These are phyloP conservation scores for Epichloe amarillans DNA, from an alignment of 2,329 filamentous ascomycete species.

Conservation along the genomic window DNA sequence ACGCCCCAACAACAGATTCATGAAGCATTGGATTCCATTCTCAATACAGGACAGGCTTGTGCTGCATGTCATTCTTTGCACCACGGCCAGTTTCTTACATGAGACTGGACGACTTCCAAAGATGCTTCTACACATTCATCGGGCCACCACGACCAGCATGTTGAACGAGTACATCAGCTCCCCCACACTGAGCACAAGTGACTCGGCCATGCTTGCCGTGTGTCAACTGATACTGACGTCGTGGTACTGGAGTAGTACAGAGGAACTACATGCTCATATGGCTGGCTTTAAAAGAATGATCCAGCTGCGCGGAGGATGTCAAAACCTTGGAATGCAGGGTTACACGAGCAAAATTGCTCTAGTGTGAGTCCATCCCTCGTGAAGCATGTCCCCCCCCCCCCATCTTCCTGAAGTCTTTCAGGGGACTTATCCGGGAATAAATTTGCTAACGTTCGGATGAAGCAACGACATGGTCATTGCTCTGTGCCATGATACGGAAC, in stretches of 20 bases:
- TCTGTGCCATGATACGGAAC: conserved; percentile 31
- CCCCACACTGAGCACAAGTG: conserved; percentile 23
- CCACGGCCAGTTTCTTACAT: conserved; percentile 36
- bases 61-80: conserved; percentile 34
- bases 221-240: conserved; percentile 36
- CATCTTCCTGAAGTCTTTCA: not conserved
- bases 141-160: conserved; percentile 28
- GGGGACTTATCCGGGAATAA: no score
- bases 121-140: conserved; percentile 28
- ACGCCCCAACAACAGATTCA: conserved; percentile 29
- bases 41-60: conserved; percentile 36
- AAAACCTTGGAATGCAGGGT: conserved; percentile 31
- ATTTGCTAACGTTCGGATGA: conserved; percentile 8
- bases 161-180: conserved; percentile 33
- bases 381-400: not conserved
- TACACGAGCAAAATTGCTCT: conserved; percentile 35
- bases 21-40: conserved; percentile 33
- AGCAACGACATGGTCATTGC: conserved; percentile 36
- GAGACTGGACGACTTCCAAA: conserved; percentile 35
- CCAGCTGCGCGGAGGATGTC: conserved; percentile 30
- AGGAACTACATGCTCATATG: conserved; percentile 32
- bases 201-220: conserved; percentile 33
- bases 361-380: conserved; percentile 23
- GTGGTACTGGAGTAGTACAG: conserved; percentile 39
- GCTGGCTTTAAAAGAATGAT: conserved; percentile 35